Base-by-base conservation (phyloP, 1,139 yeast genomes). In the Protomyces lactucae-debilis region DNA sequence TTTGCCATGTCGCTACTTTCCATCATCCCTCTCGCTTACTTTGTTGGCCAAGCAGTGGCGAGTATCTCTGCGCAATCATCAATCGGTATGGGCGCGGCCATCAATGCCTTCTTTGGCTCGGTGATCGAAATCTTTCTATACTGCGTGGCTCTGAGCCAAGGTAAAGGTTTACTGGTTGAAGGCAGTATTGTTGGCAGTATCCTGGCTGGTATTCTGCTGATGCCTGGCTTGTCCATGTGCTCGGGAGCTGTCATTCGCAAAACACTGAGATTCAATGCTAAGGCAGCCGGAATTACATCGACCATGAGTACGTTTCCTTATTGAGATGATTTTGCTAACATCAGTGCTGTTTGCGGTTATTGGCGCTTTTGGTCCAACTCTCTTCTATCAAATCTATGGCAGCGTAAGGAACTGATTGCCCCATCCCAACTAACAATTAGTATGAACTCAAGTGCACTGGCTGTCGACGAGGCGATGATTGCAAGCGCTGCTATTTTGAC, bases 41-140 rank as follows among this genome's bases (percentile, higher is more conserved):
- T 92, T 74, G 92, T 93, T 71, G 99, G 99, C 2, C 98, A 93
- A 75, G 99, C 98, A 1, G 99, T 93, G 32, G 99, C 99, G 0
- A 92, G 98, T 1, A 93, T 93, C 68, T 88, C 97, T 2, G 98
- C 99, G 0, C 99, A 95, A 76, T 90, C 97, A 0, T 92, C 98
- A 0, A 93, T 93, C 98, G 97, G 98, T n/a, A 86, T 93, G 69
- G 99, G 99, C 78, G 99, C 99, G 1, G 97, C 92, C 0, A 91
- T 93, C 71, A 93, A 93, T 75, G 99, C 99, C 0, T 92, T 95
- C 72, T 93, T 93, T 80, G 92, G 99, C 0, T 92, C 99, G 0
- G 82, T 95, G 61, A 98, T 93, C 14, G 99, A 93, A 73, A 89
- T 93, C 32, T 93, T 87, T 74, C 78, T 93, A 61, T 93, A 93